Conservation (phyloP, 1,284 basidiomycete genomes). For the Xerocomus amazonicus region DNA sequence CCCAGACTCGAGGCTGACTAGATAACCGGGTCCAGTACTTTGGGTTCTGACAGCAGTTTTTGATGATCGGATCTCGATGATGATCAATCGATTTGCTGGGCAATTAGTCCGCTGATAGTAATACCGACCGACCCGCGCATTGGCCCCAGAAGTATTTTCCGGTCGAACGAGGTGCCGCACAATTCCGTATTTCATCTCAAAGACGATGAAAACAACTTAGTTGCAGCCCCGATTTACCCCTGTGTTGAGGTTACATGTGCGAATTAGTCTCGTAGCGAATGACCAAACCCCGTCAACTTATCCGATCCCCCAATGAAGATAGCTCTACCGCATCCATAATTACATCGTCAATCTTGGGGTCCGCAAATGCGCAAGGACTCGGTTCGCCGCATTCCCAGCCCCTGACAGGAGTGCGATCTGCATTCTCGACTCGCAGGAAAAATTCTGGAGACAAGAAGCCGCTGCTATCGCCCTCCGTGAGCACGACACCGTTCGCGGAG, state of each 20-base stretch:
- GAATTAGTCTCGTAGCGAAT: neutral
- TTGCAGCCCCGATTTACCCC: too few species aligned
- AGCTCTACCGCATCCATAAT: neutral
- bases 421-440: slow-evolving; percentile 59
- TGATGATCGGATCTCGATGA: neutral
- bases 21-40: neutral
- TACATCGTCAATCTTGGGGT: neutral
- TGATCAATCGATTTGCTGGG: neutral
- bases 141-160: too few species aligned
- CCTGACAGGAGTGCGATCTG: slow-evolving; percentile 30
- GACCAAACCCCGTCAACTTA: neutral
- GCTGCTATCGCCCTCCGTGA: slow-evolving; percentile 66
- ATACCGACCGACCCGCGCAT: neutral
- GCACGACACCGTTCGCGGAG: slow-evolving; percentile 81
- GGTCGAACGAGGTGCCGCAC: too few species aligned
- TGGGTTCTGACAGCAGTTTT: neutral
- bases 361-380: neutral
- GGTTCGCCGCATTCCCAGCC: slow-evolving; percentile 33
- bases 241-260: neutral
- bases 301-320: neutral
- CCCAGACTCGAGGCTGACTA: too few species aligned
- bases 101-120: neutral
- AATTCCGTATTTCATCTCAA: too few species aligned
- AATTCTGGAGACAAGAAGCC: slow-evolving; percentile 57
- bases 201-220: too few species aligned